Evolutionary conservation across 371 early-diverging fungal species (phyloP).

Genomic region (Saksenaea vasiformis): DNA sequence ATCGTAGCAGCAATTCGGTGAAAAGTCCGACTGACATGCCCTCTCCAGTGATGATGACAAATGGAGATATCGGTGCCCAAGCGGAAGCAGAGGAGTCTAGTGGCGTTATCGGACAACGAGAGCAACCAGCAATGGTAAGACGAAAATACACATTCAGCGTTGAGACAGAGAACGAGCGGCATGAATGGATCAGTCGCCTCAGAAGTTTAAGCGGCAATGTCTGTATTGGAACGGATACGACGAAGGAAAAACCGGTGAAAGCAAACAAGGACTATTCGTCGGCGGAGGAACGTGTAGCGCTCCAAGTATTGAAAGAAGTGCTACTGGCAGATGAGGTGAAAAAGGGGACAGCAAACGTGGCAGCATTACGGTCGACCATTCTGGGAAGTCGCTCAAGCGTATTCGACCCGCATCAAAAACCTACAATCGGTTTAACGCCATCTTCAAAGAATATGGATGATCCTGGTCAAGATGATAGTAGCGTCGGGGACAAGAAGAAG

Average conservation of each 20-base stretch:
- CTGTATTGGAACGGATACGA: constrained; percentile 15
- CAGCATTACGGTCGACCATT: constrained; percentile 17
- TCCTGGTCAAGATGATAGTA: not conserved
- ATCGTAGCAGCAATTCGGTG: not conserved
- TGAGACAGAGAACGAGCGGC: constrained; percentile 50
- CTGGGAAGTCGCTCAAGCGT: constrained; percentile 11
- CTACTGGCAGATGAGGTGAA: constrained; percentile 58
- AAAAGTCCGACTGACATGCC: not conserved
- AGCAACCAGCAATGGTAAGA: constrained; percentile 31
- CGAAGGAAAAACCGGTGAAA: constrained; percentile 29
- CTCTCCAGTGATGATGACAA: not conserved
- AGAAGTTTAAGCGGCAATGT: constrained; percentile 35
- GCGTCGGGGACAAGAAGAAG: not conserved
- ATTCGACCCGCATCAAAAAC: constrained; percentile 3
- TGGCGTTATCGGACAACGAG: not conserved
- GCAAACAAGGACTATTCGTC: not conserved
- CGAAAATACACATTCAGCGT: constrained; percentile 61
- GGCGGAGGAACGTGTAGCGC: constrained; percentile 46
- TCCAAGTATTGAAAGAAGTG: constrained; percentile 60
- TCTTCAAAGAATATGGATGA: not conserved
- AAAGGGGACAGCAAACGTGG: constrained; percentile 27
- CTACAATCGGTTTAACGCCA: not conserved
- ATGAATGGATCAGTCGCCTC: constrained; percentile 48
- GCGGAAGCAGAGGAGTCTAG: constrained; percentile 26
- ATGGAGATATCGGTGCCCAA: not conserved